Evolutionary conservation across 495 filamentous ascomycete genomes (phyloP).

Genomic region (Jackrogersella multiformis): DNA sequence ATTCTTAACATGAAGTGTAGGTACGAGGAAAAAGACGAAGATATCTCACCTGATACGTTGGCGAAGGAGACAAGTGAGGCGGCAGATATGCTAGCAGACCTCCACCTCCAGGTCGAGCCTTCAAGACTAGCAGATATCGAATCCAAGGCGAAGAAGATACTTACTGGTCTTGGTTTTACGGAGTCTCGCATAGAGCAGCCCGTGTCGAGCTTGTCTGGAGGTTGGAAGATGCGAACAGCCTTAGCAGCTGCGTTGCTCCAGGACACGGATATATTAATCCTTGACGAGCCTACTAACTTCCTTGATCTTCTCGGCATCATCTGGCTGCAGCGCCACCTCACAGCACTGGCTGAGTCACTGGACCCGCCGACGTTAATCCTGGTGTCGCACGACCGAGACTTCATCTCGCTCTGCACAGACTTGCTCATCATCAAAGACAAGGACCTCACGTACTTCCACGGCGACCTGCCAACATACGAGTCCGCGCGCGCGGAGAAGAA

Average conservation of each 20-base stretch:
- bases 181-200: slow-evolving; percentile 64
- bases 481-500: slow-evolving; percentile 70
- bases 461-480: slow-evolving; percentile 75
- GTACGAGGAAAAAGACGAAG: slow-evolving; percentile 61
- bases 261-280: slow-evolving; percentile 78
- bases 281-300: slow-evolving; percentile 90
- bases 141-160: slow-evolving; percentile 68
- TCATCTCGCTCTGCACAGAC: slow-evolving; percentile 76
- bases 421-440: slow-evolving; percentile 78
- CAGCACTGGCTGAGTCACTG: slow-evolving; percentile 54
- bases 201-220: slow-evolving; percentile 75
- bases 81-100: slow-evolving; percentile 66
- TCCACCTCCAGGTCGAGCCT: slow-evolving; percentile 67
- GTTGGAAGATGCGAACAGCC: slow-evolving; percentile 79
- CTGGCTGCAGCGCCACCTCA: slow-evolving; percentile 79
- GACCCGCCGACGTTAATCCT: slow-evolving; percentile 67
- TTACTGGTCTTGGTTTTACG: slow-evolving; percentile 77
- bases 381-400: slow-evolving; percentile 83
- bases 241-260: slow-evolving; percentile 74
- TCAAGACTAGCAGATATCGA: slow-evolving; percentile 63
- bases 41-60: slow-evolving; percentile 62
- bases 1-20: slow-evolving; percentile 45
- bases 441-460: slow-evolving; percentile 71
- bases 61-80: slow-evolving; percentile 71
- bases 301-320: slow-evolving; percentile 83